Conservation (phyloP, 352 stramenopile species). For the Salisapilia sapeloensis region DNA sequence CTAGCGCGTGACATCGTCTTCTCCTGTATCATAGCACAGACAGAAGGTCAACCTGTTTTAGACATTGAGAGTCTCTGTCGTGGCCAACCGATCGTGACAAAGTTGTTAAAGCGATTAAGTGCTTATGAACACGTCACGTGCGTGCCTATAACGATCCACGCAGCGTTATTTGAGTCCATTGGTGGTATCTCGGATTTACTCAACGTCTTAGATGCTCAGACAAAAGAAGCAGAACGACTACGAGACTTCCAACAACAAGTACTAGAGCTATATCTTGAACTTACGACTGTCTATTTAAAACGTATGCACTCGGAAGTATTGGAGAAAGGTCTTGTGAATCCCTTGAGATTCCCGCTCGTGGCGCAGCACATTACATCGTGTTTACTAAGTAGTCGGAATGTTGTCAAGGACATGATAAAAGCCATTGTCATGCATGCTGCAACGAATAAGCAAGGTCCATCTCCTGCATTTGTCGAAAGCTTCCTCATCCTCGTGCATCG, state of each 20-base stretch:
- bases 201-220: conserved; percentile 23
- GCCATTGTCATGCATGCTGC: conserved; percentile 24
- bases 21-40: conserved; percentile 12
- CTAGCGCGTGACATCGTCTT: conserved; percentile 54
- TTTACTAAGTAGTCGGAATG: conserved; percentile 40
- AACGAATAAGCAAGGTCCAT: conserved; percentile 21
- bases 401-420: conserved; percentile 50
- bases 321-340: conserved; percentile 50
- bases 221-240: conserved; percentile 21
- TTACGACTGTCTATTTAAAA: conserved; percentile 36
- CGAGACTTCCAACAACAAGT: conserved; percentile 9
- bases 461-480: conserved; percentile 35
- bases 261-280: conserved; percentile 1
- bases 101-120: conserved; percentile 42
- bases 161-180: conserved; percentile 65
- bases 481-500: conserved; percentile 47
- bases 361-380: conserved; percentile 62
- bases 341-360: conserved; percentile 62
- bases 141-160: conserved; percentile 67
- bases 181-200: conserved; percentile 52
- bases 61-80: background rate
- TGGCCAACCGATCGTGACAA: conserved; percentile 28
- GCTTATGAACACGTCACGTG: conserved; percentile 32
- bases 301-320: conserved; percentile 56
- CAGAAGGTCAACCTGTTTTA: conserved; percentile 12